Evolutionary conservation across 176 grass and related monocot genomes (phyloP), one percentile per base, ranked within the genome.

Genomic region (Ananas comosus): DNA sequence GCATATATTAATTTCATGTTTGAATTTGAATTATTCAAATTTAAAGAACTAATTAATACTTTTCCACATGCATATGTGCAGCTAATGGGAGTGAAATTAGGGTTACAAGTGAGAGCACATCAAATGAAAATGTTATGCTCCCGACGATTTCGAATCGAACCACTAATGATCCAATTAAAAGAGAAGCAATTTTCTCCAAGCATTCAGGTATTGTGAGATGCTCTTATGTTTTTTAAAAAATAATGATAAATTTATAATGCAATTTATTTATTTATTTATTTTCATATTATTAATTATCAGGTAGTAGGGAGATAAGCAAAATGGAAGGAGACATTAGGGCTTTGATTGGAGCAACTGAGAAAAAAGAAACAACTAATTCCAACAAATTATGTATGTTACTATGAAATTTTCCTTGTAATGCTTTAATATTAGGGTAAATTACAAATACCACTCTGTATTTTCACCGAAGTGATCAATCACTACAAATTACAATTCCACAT

Each of bases 131-230:
- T 49, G 76, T 52, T 70, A 49, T 13, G 13, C 25, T 79, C 12
- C 76, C 76, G 8, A 65, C 57, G 49, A 11, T 79, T 27, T 72
- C 64, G 7, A 69, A 79, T 72, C 66, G 27, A 13, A 64, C 52
- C 0, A 53, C 64, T 22, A 63, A 79, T 29, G 57, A 72, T 12
- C 29, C 68, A 5, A 42, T 29, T 70, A 23, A 52, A 28, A 9
- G 9, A 48, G 75, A 64, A 71, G 64, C 33, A 64, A 51, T 5
- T 18, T 52, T 2, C n/a, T 58, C 67, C 65, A 71, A 70, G 67
- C 76, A 78, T 33, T 22, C 51, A 49, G 68, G 77, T 79, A 79
- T 23, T 53, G 28, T 19, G 66, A 29, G 59, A 51, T 64, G 17
- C 50, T 64, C 24, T 13, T 51, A 48, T 18, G 24, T n/a, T 23